Evolutionary conservation across 2,329 filamentous ascomycete genomes (phyloP).

Genomic region (Hypoxylon rubiginosum): DNA sequence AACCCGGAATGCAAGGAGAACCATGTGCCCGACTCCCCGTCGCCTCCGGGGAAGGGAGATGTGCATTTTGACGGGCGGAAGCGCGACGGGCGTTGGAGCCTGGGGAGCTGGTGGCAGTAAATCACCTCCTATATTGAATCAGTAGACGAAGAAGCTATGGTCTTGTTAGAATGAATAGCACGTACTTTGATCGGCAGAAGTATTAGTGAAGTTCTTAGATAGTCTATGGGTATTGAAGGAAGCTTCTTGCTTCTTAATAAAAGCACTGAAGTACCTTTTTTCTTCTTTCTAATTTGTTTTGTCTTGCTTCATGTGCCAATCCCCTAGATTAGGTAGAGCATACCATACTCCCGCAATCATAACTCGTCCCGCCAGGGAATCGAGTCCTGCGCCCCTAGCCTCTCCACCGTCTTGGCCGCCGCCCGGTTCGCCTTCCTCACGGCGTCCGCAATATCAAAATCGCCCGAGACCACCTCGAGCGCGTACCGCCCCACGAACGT

Average conservation of each 20-base stretch:
- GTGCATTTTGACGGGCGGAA: conserved; percentile 29
- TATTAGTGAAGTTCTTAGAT: conserved; percentile 13
- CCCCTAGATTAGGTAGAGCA: not conserved
- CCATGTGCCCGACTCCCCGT: conserved; percentile 12
- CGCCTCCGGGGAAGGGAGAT: conserved; percentile 32
- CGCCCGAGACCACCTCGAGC: conserved; percentile 72
- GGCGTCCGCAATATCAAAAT: conserved; percentile 70
- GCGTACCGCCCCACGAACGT: conserved; percentile 94
- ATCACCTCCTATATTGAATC: not conserved
- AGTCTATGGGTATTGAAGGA: too few species aligned
- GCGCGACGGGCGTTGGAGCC: conserved; percentile 47
- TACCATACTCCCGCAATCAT: conserved; percentile 18
- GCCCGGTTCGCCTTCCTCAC: conserved; percentile 72
- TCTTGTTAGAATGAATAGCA: conserved; percentile 5
- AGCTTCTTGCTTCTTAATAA: conserved; percentile 11
- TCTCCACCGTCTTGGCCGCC: conserved; percentile 75
- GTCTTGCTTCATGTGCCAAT: not conserved
- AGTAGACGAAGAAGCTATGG: not conserved
- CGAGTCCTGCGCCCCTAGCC: conserved; percentile 72
- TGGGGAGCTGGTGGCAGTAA: conserved; percentile 48
- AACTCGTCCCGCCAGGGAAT: conserved; percentile 74
- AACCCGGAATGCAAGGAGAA: conserved; percentile 37
- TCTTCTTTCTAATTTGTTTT: conserved; percentile 7
- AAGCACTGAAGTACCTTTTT: conserved; percentile 1
- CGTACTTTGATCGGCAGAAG: conserved; percentile 23